These are phyloP conservation scores for Sarocladium strictum DNA, from an alignment of 2,329 filamentous ascomycete species.

Conservation along the genomic window DNA sequence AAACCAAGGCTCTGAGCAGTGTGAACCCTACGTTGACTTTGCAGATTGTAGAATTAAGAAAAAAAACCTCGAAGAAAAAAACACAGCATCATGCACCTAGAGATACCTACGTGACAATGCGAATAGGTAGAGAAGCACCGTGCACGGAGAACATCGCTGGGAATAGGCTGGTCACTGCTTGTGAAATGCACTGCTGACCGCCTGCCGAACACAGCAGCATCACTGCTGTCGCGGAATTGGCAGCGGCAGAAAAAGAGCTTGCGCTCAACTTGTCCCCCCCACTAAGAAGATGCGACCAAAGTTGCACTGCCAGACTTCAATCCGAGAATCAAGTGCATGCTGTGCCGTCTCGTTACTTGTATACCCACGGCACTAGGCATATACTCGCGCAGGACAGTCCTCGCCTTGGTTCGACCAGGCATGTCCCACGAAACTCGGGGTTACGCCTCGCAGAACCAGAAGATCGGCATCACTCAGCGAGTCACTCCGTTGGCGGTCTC, in stretches of 20 bases:
- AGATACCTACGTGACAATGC: no score
- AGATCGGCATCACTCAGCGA: slow-evolving; percentile 34
- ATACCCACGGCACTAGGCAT: neutral
- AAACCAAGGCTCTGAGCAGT: slow-evolving; percentile 10
- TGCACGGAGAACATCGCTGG: no score
- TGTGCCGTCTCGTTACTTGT: neutral
- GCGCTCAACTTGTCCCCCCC: neutral
- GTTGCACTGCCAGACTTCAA: neutral
- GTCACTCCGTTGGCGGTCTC: slow-evolving; percentile 29
- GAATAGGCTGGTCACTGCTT: no score
- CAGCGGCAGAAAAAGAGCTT: slow-evolving; percentile 7
- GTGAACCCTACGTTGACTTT: neutral
- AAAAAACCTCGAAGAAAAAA: no score
- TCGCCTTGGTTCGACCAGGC: neutral
- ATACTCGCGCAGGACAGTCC: neutral
- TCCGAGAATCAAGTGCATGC: neutral
- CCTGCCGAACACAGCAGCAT: slow-evolving; percentile 14
- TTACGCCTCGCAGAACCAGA: slow-evolving; percentile 25
- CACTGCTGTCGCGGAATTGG: neutral
- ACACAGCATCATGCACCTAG: neutral
- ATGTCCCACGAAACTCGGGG: slow-evolving; percentile 17
- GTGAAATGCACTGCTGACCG: slow-evolving; percentile 17
- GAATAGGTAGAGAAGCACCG: no score
- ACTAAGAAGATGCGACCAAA: neutral
- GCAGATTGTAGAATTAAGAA: neutral